Conservation (phyloP, 2,329 filamentous ascomycete genomes). For the Lachnellula arida region DNA sequence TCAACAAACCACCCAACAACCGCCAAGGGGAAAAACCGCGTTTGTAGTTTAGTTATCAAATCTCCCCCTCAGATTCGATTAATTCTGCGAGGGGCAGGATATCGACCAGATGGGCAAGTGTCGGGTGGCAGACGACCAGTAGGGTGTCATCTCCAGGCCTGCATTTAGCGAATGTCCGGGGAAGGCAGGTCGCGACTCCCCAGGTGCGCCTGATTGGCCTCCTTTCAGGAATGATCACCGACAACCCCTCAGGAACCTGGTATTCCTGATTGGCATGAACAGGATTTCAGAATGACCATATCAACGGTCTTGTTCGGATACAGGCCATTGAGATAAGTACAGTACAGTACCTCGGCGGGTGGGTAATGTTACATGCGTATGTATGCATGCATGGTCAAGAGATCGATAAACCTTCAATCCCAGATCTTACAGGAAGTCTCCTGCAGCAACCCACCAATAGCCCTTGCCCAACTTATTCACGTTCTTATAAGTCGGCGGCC, state of each 20-base stretch:
- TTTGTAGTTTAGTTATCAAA: background rate
- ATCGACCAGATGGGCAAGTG: slow-evolving; percentile 5
- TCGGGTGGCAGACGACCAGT: background rate
- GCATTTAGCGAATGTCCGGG: slow-evolving; percentile 1
- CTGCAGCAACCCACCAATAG: background rate
- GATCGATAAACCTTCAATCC: slow-evolving; percentile 14
- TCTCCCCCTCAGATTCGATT: background rate
- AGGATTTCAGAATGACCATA: slow-evolving; percentile 1
- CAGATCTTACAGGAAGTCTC: background rate
- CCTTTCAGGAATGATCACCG: slow-evolving; percentile 12
- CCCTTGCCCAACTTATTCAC: background rate
- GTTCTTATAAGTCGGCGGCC: slow-evolving; percentile 1
- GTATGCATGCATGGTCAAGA: slow-evolving; percentile 8
- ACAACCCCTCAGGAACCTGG: slow-evolving; percentile 5
- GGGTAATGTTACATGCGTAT: slow-evolving; percentile 6
- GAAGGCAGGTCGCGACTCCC: slow-evolving; percentile 8
- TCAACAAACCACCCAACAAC: too few species aligned
- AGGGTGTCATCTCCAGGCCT: background rate
- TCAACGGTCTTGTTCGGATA: slow-evolving; percentile 1
- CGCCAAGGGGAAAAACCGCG: too few species aligned
- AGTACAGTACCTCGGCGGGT: too few species aligned
- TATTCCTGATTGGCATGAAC: background rate
- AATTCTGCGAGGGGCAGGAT: background rate
- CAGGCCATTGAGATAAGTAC: slow-evolving; percentile 6
- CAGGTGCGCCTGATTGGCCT: slow-evolving; percentile 11